Conservation (phyloP, 2,329 filamentous ascomycete species). For the Nigrograna mackinnonii region DNA sequence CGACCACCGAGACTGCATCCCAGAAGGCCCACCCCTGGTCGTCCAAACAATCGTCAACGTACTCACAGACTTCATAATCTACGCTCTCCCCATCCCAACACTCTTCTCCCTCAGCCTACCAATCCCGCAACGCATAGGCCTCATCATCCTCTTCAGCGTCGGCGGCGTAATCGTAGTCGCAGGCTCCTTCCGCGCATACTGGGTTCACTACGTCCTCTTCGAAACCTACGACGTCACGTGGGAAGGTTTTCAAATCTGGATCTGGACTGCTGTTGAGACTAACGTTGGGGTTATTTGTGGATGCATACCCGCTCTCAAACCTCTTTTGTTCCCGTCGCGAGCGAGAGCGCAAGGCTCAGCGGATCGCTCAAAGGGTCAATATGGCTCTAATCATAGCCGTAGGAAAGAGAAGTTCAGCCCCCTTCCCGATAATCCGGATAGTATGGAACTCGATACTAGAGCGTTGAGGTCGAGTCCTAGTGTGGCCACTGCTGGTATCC, state of each 20-base stretch:
- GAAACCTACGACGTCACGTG: constrained; percentile 52
- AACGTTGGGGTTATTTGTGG: constrained; percentile 50
- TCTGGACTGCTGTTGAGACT: constrained; percentile 49
- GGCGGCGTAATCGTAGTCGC: constrained; percentile 52
- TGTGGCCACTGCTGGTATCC: constrained; percentile 15
- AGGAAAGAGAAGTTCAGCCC: constrained; percentile 33
- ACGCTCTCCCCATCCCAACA: constrained; percentile 50
- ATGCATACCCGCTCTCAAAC: constrained; percentile 49
- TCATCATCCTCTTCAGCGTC: constrained; percentile 47
- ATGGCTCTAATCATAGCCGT: constrained; percentile 33
- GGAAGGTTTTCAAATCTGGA: constrained; percentile 47
- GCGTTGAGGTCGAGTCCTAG: constrained; percentile 22
- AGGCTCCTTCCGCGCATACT: constrained; percentile 51
- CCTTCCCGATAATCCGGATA: constrained; percentile 24
- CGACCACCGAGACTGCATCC: constrained; percentile 43
- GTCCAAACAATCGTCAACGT: constrained; percentile 49
- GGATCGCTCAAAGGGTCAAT: constrained; percentile 17
- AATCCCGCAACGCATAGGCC: constrained; percentile 46
- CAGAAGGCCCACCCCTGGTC: constrained; percentile 50
- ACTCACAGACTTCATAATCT: constrained; percentile 50
- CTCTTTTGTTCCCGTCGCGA: constrained; percentile 38
- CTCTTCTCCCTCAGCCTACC: constrained; percentile 51
- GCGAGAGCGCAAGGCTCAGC: constrained; percentile 31
- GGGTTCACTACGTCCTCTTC: constrained; percentile 49
- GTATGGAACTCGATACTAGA: constrained; percentile 37